Evolutionary conservation across 1,284 basidiomycete genomes (phyloP), one percentile per base, ranked within the genome.

Genomic region (Stygiomarasmius scandens): DNA sequence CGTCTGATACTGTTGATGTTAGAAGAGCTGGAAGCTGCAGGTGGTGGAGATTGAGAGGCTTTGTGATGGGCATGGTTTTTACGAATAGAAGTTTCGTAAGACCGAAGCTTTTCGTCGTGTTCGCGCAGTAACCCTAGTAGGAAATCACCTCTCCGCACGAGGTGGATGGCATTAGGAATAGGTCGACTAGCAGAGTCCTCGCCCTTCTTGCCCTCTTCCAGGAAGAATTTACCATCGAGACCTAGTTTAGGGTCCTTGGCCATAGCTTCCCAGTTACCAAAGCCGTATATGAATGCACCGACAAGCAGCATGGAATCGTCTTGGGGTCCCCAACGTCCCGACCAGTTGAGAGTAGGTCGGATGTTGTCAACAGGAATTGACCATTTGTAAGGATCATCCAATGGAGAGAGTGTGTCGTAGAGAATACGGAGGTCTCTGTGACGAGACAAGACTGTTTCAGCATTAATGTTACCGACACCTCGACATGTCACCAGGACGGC

Each of bases 241-340:
- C 87, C 86, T 2, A 99, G 86, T 55, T 86, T 84, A 2, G 86
- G 74, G 71, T 99, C 97, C 69, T 93, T 92, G 67, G 90, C 86
- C 80, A 99, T 98, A 46, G 85, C 82, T 70, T 99, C 97, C 97
- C 97, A 99, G 64, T 92, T 93, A 19, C 96, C 96, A 70, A 99
- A 97, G 23, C 97, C 97, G 66, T 99, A 92, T 49, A 90, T 72
- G 81, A 85, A 98, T 19, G 97, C 93, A 27, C 97, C 97, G 52
- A 98, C 88, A 23, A 99, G 83, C 12, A 99, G 82, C 84, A 94
- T 93, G 2, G 95, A 89, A 72, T 99, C 97, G 62, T 99, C 95
- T 60, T 87, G 85, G 29, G 89, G 85, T n/a, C 86, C 88, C 97
- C 97, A 99, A 41, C 93, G 89, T 58, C 94, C 94, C 46, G 92